Base-by-base conservation (phyloP, 2,329 filamentous ascomycete genomes). In the Blastomyces parvus region DNA sequence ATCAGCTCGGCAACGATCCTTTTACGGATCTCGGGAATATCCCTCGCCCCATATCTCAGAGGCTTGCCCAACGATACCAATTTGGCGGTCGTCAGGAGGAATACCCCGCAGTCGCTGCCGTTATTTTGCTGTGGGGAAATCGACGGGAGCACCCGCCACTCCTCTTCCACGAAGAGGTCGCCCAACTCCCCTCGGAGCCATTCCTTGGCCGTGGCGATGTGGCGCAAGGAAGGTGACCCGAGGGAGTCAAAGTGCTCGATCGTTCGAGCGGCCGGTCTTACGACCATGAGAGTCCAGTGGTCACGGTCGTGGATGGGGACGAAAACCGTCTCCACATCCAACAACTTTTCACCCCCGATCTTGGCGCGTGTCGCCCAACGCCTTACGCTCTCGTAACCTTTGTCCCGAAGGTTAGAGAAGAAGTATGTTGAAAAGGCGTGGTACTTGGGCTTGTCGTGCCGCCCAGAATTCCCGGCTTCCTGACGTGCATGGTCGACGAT, bases 161-260 rank as follows among this genome's bases (percentile, higher is more conserved):
- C 78, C 1, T 74, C 70, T 40, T 78, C 77, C 25, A 73, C 68
- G 64, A 73, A 81, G 27, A 68, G 68, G 9, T 67, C 44, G 2
- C 75, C 75, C 44, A 82, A 71, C 68, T 81, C 79, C 3, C 70
- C 71, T 33, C 67, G 66, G 11, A 82, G 73, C 77, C 77, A 81
- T 19, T 66, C 65, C 65, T 80, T 76, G 50, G 77, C 69, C 1
- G 69, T 71, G 5, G 64, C 68, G 5, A 80, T 69, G 63, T 77
- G 74, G 6, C 63, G 60, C 17, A 36, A 56, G 2, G 74, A 73
- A 4, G 67, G 65, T 1, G 73, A 71, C 3, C 75, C 74, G 40
- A 82, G 66, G 3, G 77, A 79, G 69, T 82, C 79, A 63, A 79
- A 81, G 65, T 81, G 75, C 62, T 81, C 79, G 61, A 81, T 79